Evolutionary conservation across 257 asterid species (phyloP), one percentile per base, ranked within the genome.

Genomic region (Salvia rosmarinus): DNA sequence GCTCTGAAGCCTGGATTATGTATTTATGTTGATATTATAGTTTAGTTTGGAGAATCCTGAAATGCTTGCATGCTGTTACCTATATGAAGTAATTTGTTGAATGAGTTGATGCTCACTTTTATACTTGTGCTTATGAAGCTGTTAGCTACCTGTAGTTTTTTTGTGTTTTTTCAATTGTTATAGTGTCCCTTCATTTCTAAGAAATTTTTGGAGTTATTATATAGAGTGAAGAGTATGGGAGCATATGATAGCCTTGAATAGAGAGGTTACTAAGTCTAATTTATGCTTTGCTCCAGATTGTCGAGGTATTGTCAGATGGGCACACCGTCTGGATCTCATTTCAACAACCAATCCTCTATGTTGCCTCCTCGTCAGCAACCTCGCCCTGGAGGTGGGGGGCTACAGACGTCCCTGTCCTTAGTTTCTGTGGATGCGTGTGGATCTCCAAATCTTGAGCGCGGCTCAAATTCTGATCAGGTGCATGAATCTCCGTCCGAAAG

Each of bases 401-500:
- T 87, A 35, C 96, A 89, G 62, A 84, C 92, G 9, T 85, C 89
- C 20, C 75, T 91, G 32, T 82, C 95, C 59, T 83, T 91, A 68
- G 92, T 89, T 61, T 79, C 97, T 5, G 87, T 89, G 3, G 97
- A 90, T 81, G 95, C 85, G 9, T 79, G 86, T 75, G 97, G 92
- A 37, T 90, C 95, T 56, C 95, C 95, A 5, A 85, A 87, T 78
- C 85, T 82, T 79, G 96, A 91, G 65, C 89, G 90, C 21, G 95
- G 90, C 61, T 91, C 96, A 42, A 89, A 83, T 71, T 89, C 90
- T 13, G 97, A 89, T 64, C 92, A 80, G 72, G 82, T 80, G 42
- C 96, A 87, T n/a, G 96, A 82, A 63, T 90, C 97, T 49, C 96
- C 96, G 47, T 64, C 98, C 6, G 96, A 92, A 66, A 92, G 98